These are phyloP conservation scores for Moesziomyces sp. DNA, from an alignment of 1,284 basidiomycete genomes.

Conservation along the genomic window DNA sequence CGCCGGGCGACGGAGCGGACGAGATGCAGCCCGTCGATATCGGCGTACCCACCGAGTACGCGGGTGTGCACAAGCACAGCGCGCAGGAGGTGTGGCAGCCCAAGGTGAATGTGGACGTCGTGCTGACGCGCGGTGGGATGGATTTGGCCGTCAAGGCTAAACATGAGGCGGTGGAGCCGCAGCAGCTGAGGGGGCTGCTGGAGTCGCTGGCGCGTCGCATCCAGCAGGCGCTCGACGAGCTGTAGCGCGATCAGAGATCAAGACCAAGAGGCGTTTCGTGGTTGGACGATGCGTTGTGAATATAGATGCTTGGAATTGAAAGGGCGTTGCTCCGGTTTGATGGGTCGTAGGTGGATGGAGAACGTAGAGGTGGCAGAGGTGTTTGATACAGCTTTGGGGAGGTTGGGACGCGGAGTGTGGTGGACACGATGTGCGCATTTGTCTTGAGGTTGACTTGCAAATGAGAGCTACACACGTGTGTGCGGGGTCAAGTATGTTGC, in stretches of 20 bases:
- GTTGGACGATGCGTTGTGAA: no score
- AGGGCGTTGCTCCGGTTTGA: no score
- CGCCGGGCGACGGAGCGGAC: neutral
- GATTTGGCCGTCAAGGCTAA: constrained; percentile 34
- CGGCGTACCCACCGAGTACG: constrained; percentile 28
- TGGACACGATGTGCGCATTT: no score
- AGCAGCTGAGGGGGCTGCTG: constrained; percentile 2
- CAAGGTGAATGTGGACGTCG: constrained; percentile 33
- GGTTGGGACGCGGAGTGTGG: no score
- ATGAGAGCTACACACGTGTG: no score
- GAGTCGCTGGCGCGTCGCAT: constrained; percentile 1
- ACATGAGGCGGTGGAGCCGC: neutral
- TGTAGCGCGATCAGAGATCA: neutral
- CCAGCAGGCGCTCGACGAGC: constrained; percentile 6
- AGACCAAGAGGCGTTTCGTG: no score
- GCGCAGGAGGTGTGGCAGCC: constrained; percentile 17
- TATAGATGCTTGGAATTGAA: no score
- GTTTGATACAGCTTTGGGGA: no score
- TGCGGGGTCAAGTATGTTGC: no score
- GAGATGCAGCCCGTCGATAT: constrained; percentile 18
- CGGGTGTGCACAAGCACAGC: neutral
- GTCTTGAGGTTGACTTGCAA: no score
- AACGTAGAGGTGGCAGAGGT: no score
- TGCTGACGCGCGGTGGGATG: constrained; percentile 4
- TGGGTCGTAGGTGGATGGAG: no score